These are phyloP conservation scores for Cordyceps cicadae DNA, from an alignment of 2,329 filamentous ascomycete species.

Conservation along the genomic window DNA sequence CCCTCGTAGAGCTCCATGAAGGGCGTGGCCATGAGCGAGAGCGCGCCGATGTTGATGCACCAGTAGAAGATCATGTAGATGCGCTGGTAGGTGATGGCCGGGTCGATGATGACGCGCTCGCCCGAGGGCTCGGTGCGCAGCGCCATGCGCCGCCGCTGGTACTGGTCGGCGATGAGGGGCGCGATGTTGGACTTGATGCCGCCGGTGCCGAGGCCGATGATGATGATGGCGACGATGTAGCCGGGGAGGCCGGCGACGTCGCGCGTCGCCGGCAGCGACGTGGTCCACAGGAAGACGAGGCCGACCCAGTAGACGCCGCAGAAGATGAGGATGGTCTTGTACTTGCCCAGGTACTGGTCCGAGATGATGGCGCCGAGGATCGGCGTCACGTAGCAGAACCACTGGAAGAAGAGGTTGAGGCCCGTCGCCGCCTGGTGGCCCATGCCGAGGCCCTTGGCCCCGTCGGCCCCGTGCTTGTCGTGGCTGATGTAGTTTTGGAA, in stretches of 20 bases:
- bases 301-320: slow-evolving; percentile 50
- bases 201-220: slow-evolving; percentile 60
- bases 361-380: slow-evolving; percentile 47
- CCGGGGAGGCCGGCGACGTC: slow-evolving; percentile 37
- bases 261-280: slow-evolving; percentile 33
- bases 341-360: slow-evolving; percentile 51
- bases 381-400: slow-evolving; percentile 37
- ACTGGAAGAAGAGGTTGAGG: slow-evolving; percentile 48
- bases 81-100: slow-evolving; percentile 55
- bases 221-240: slow-evolving; percentile 47
- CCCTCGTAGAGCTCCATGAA: slow-evolving; percentile 59
- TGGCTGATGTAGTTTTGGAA: slow-evolving; percentile 48
- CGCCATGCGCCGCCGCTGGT: slow-evolving; percentile 44
- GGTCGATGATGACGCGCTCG: slow-evolving; percentile 58
- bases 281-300: slow-evolving; percentile 45
- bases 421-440: slow-evolving; percentile 47
- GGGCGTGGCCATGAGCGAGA: slow-evolving; percentile 58
- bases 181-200: slow-evolving; percentile 60
- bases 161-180: slow-evolving; percentile 57
- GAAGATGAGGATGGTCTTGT: slow-evolving; percentile 53
- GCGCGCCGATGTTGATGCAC: slow-evolving; percentile 65
- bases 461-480: slow-evolving; percentile 24
- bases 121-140: slow-evolving; percentile 40
- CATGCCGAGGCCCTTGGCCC: slow-evolving; percentile 44
- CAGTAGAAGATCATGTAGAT: slow-evolving; percentile 70